Evolutionary conservation across 2,329 filamentous ascomycete genomes (phyloP).

Genomic region (Cordyceps cateniannulata): DNA sequence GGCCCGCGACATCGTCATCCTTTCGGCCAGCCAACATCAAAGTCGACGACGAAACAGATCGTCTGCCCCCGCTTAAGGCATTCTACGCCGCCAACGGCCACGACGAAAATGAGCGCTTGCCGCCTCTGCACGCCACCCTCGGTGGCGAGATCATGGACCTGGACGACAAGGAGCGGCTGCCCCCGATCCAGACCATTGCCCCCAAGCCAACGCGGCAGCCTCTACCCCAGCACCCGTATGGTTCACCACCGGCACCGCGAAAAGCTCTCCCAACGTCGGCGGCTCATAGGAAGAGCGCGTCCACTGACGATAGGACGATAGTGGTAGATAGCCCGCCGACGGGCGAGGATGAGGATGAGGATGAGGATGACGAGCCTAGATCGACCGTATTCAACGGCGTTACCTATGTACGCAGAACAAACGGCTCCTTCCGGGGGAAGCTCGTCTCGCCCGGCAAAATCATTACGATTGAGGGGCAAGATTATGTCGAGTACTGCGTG

Average conservation of each 20-base stretch:
- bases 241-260: neutral
- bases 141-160: conserved; percentile 7
- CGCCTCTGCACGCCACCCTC: conserved; percentile 6
- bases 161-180: conserved; percentile 7
- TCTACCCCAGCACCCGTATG: conserved; percentile 1
- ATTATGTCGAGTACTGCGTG: conserved; percentile 13
- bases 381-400: conserved; percentile 1
- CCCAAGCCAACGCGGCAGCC: neutral
- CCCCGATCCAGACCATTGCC: conserved; percentile 1
- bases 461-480: conserved; percentile 12
- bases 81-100: neutral
- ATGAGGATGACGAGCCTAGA: neutral
- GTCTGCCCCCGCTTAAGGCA: conserved; percentile 8
- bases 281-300: neutral
- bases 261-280: conserved; percentile 4
- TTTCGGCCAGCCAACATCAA: conserved; percentile 7
- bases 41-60: conserved; percentile 1
- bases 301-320: neutral
- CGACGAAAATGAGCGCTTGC: conserved; percentile 4
- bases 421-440: conserved; percentile 6
- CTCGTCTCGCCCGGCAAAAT: conserved; percentile 12
- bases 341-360: neutral
- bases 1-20: neutral
- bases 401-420: conserved; percentile 3
- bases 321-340: neutral